A percentile compares a stretch with the other conserved stretches of the same genome.
phyloP scores from a whole-genome alignment of 2,329 filamentous ascomycete genomes.

The Apiospora koreana region DNA sequence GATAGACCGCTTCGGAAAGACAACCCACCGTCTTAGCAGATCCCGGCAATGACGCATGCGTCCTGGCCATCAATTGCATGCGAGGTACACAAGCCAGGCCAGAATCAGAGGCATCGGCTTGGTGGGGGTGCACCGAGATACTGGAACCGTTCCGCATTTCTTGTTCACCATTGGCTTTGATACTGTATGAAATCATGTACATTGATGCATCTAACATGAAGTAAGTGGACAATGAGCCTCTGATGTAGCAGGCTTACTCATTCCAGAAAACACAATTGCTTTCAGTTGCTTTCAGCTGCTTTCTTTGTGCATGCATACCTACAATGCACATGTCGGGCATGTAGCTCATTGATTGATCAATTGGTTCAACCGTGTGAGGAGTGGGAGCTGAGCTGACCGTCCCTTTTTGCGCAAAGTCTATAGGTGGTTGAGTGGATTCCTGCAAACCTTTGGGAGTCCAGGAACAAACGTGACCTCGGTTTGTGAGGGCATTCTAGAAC shows the following conservation, averaged over 20 bases:
- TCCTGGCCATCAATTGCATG: neutral
- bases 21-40: neutral
- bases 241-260: neutral
- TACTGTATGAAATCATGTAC: too few species aligned
- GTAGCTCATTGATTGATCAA: neutral
- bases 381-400: neutral
- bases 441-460: neutral
- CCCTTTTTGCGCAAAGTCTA: neutral
- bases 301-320: neutral
- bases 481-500: neutral
- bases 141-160: neutral
- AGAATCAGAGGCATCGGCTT: neutral
- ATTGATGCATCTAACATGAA: neutral
- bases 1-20: neutral
- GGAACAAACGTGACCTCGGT: slow-evolving; percentile 4
- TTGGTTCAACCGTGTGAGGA: neutral
- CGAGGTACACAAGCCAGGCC: neutral
- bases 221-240: neutral
- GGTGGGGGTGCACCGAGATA: neutral
- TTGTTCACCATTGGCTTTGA: too few species aligned
- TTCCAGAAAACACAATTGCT: neutral
- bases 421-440: neutral
- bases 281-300: neutral
- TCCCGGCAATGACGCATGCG: neutral
- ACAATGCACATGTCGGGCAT: neutral